A percentile compares a stretch with the other conserved stretches of the same genome.
These are phyloP conservation scores for Cyberlindnera lachancei DNA, from an alignment of 805 yeast species.

Conservation along the genomic window DNA sequence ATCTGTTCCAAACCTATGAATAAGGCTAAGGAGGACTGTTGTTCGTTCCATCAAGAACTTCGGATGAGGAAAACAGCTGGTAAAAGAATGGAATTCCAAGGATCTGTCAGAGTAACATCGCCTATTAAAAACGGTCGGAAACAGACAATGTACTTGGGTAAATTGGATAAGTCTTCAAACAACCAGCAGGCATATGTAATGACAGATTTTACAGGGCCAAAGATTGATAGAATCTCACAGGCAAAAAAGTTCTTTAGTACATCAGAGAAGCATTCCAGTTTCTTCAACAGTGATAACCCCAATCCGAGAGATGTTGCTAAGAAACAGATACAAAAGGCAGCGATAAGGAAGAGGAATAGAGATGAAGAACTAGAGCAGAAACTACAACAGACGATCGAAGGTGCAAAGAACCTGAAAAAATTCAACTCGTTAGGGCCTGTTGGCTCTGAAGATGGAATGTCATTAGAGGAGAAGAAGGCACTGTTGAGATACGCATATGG, in stretches of 20 bases:
- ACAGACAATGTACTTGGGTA: conserved; percentile 36
- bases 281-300: conserved; percentile 37
- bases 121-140: conserved; percentile 37
- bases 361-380: conserved; percentile 2
- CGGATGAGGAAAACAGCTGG: conserved; percentile 43
- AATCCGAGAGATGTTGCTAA: conserved; percentile 27
- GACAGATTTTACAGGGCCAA: conserved; percentile 20
- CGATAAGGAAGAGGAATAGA: conserved; percentile 8
- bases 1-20: conserved; percentile 60
- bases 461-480: conserved; percentile 20
- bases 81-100: conserved; percentile 72
- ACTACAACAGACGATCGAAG: conserved; percentile 7
- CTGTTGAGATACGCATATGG: conserved; percentile 32
- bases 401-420: conserved; percentile 23
- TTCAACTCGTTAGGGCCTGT: not conserved
- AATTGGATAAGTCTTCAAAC: conserved; percentile 23
- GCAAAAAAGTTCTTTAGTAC: conserved; percentile 31
- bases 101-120: conserved; percentile 48
- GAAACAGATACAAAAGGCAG: conserved; percentile 31
- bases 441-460: conserved; percentile 14
- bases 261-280: conserved; percentile 38
- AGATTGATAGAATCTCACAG: conserved; percentile 16
- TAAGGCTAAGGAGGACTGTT: conserved; percentile 41
- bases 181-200: conserved; percentile 18
- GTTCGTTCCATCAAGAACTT: conserved; percentile 66